Base-by-base conservation (phyloP, 768 basidiomycete species). In the Botryobasidium botryosum region DNA sequence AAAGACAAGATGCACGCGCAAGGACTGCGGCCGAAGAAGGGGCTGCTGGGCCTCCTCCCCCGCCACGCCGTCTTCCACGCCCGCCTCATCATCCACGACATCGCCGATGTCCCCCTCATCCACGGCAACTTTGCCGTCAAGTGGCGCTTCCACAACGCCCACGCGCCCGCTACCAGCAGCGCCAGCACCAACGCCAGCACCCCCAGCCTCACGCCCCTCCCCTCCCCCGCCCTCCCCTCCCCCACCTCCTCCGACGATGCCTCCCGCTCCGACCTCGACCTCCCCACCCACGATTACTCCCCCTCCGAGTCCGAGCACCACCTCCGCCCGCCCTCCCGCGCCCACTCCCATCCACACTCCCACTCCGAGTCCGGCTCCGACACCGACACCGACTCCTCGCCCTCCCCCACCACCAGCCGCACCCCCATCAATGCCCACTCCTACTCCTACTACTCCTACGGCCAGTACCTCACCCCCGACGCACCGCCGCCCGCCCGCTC, bases 21-120 rank as follows among this genome's bases (percentile, higher is more conserved):
- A n/a, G n/a, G n/a, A n/a, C n/a, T n/a, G n/a, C n/a, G n/a, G n/a
- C n/a, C n/a, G n/a, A n/a, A n/a, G n/a, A n/a, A n/a, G n/a, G n/a
- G n/a, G n/a, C n/a, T n/a, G n/a, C n/a, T n/a, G n/a, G n/a, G n/a
- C n/a, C n/a, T n/a, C n/a, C n/a, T n/a, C 6, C 75, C 77, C 8
- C 65, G 68, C 31, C 77, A 82, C 54, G 71, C 79, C 3, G 67
- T 71, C 41, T 83, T 85, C 60, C 69, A 71, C 44, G 71, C 74
- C 24, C 64, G 65, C 8, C 55, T 84, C 33, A 62, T 64, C 17
- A 65, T 83, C 31, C 77, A 82, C 60, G 71, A 81, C 51, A 68
- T 85, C 18, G 66, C 70, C 17, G 77, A 72, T 51, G 75, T 85
- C 0, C 82, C 82, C 0, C 71, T 82, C 46, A 71, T 82, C 27